Base-by-base conservation (phyloP, 2,329 filamentous ascomycete genomes). In the Ilyonectria mors-panacis region DNA sequence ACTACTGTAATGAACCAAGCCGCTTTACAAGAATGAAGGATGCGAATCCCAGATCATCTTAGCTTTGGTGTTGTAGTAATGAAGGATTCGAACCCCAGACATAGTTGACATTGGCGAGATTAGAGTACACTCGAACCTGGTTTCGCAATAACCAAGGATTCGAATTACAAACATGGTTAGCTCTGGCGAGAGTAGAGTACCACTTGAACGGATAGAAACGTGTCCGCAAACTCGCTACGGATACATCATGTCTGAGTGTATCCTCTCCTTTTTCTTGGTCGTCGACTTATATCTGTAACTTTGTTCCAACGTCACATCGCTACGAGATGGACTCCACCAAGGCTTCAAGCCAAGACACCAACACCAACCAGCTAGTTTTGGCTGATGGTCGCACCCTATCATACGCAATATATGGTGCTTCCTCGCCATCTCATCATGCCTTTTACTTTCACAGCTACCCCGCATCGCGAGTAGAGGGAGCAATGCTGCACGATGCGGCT, bases 361-460 rank as follows among this genome's bases (percentile, higher is more conserved):
- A 28, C 26, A 5, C 15, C 23, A n/a, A 51, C 4, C 47, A 51
- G 15, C 15, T 51, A 8, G 17, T 51, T n/a, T 30, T 51, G 26
- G 17, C 74, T 26, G 73, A 76, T 63, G 72, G 75, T n/a, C 70
- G 75, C 15, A 73, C 54, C 4, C 70, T 78, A n/a, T 71, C 72
- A 44, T 79, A 70, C 53, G 70, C 71, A 42, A 68, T 66, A 54
- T 78, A 74, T 50, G 77, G 76, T 30, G 28, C 59, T 12, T 48
- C 57, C 2, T 48, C 57, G 10, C 44, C 42, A 4, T 51, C 56
- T 4, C 37, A 42, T 28, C 12, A 62, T 37, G 33, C 59, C 17
- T 68, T 68, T 66, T 73, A 76, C 63, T 79, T 81, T 51, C 81
- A 83, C 67, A 80, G 80, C 30, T 78, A 78, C 54, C 81, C 80